A percentile compares a stretch with the other conserved stretches of the same genome.
Evolutionary conservation across 257 asterid genomes (phyloP).

Genomic region (Knoxia roxburghii): DNA sequence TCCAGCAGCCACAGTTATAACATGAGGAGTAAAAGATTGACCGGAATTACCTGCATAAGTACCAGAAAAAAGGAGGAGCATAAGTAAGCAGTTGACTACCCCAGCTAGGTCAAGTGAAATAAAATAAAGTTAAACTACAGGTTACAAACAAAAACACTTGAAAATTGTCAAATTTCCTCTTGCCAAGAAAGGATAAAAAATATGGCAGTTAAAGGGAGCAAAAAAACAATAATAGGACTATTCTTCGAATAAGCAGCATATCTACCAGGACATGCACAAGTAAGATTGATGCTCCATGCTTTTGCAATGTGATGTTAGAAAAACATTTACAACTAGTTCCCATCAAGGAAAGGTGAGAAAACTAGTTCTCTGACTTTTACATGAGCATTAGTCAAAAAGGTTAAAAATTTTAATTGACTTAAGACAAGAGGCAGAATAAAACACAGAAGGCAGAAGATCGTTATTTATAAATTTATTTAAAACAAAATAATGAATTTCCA

Average conservation of each 20-base stretch:
- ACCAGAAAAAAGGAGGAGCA: slow-evolving; percentile 5
- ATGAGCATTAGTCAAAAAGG: not conserved
- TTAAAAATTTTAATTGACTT: not conserved
- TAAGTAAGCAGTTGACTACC: not conserved
- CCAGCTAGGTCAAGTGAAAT: not conserved
- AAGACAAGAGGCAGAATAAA: not conserved
- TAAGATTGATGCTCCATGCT: not conserved
- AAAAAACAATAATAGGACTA: not conserved
- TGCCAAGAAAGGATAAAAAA: not conserved
- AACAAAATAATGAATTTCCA: not conserved
- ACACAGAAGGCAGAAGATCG: not conserved
- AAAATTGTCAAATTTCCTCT: not conserved
- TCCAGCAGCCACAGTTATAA: slow-evolving; percentile 49
- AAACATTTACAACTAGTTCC: not conserved
- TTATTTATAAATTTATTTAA: not conserved
- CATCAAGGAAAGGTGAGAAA: not conserved
- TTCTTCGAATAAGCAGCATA: not conserved
- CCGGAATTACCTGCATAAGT: slow-evolving; percentile 44
- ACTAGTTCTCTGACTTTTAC: not conserved
- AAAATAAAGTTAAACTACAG: not conserved
- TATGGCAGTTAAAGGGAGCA: not conserved
- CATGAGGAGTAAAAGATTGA: slow-evolving; percentile 46
- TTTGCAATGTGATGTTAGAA: no score
- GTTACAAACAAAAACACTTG: not conserved
- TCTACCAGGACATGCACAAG: not conserved